Conservation (phyloP, 495 filamentous ascomycete species). For the Echria macrotheca region DNA sequence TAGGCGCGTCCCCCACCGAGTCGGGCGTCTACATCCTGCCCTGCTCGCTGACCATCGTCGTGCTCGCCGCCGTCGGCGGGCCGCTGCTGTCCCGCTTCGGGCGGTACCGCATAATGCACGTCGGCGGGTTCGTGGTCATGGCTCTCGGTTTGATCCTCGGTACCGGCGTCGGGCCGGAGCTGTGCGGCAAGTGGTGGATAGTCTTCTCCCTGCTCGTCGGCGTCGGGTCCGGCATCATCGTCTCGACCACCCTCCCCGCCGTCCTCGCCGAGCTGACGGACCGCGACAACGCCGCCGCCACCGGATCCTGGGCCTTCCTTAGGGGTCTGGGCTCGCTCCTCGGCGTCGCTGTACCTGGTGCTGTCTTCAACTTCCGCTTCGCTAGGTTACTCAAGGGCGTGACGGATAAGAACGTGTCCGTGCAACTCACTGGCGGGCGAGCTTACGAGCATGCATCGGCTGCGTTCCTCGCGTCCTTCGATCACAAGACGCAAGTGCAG, state of each 20-base stretch:
- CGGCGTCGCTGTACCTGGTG: constrained; percentile 43
- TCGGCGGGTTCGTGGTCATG: constrained; percentile 34
- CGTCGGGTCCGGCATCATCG: constrained; percentile 30
- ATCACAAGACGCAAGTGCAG: neutral
- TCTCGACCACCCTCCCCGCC: constrained; percentile 27
- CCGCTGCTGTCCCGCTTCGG: constrained; percentile 38
- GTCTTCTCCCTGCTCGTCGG: constrained; percentile 28
- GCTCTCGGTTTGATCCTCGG: constrained; percentile 38
- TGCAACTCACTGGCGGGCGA: constrained; percentile 7
- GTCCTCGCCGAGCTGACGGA: constrained; percentile 32
- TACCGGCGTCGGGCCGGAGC: constrained; percentile 24
- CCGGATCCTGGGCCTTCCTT: constrained; percentile 42
- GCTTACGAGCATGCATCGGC: constrained; percentile 24
- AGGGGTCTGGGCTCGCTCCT: constrained; percentile 43
- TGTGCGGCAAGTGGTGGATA: constrained; percentile 24
- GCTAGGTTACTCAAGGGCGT: neutral
- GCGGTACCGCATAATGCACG: constrained; percentile 41
- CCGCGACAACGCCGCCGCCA: constrained; percentile 38
- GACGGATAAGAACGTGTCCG: neutral
- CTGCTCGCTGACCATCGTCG: constrained; percentile 36
- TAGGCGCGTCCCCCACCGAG: constrained; percentile 25
- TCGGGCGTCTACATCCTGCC: constrained; percentile 43
- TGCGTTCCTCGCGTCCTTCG: constrained; percentile 9
- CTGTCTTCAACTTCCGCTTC: constrained; percentile 45
- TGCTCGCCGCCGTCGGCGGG: constrained; percentile 32